Base-by-base conservation (phyloP, 1,284 basidiomycete genomes). In the Malassezia furfur region DNA sequence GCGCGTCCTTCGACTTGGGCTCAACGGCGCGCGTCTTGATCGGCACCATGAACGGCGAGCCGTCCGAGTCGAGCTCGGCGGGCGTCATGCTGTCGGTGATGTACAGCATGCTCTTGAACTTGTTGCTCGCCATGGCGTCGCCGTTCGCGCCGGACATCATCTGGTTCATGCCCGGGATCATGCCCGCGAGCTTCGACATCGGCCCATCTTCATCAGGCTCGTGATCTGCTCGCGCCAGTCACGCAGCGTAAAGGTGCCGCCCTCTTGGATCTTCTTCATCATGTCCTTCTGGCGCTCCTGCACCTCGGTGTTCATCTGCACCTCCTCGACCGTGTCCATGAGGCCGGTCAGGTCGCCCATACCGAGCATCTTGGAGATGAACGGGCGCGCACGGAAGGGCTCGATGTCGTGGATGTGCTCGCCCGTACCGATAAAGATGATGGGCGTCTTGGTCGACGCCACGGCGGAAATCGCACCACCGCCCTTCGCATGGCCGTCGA, bases 391-490 rank as follows among this genome's bases (percentile, higher is more conserved):
- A 2, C 88, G 83, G 77, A 99, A 99, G 56, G 85, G 83, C 76
- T 99, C 94, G 9, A 99, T 82, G 76, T 99, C 93, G 58, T 93
- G 83, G 25, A 98, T 78, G 77, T 98, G 94, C 75, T 99, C 93
- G 57, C 93, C 93, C 10, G 93, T 91, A 74, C 93, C 94, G 38
- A 98, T 83, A 78, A 98, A 99, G 70, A 96, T 94, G 75, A 99
- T 98, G 0, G 94, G 93, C 14, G 94, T 99, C 73, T 88, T 86
- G 6, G 93, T 98, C 5, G 85, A 91, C n/a, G 93, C 94, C 39
- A 99, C 93, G 62, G 93, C 93, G 45, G 94, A 98, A 62, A 99
- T 98, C 34, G 94, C 94, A 57, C 94, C 94, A 77, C 94, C 94
- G 64, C 94, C 94, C 76, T 96, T 98, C 1, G 94, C 94, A 74